phyloP scores from a whole-genome alignment of 176 grass and related monocot species.

The Echinochloa phyllopogon region DNA sequence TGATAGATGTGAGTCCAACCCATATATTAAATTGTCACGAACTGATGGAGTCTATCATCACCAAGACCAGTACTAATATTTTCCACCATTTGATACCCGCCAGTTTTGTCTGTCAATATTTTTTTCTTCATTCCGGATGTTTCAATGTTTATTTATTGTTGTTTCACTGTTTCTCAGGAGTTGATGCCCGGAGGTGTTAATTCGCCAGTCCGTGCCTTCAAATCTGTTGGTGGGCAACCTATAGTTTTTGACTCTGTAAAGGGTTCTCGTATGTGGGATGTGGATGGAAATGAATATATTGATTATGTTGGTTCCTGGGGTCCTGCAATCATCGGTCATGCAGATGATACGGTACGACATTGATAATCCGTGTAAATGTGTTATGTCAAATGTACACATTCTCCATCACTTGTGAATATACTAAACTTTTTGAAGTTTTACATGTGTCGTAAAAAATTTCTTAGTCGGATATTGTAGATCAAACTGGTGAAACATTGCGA shows the following conservation, averaged over 20 bases:
- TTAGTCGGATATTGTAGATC: conserved; percentile 9
- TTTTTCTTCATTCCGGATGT: not conserved
- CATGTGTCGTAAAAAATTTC: not conserved
- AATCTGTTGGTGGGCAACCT: conserved; percentile 92
- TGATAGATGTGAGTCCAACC: not conserved
- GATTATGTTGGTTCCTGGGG: conserved; percentile 99
- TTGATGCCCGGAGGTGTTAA: conserved; percentile 98
- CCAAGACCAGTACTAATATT: not conserved
- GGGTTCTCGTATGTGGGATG: conserved; percentile 96
- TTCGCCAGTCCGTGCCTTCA: conserved; percentile 98
- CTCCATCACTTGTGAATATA: not conserved
- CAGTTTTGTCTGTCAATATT: not conserved
- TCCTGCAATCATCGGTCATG: conserved; percentile 96
- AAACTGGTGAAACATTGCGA: not conserved
- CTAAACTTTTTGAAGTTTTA: not conserved
- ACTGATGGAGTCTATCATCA: not conserved
- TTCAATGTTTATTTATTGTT: conserved; percentile 26
- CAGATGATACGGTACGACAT: conserved; percentile 74
- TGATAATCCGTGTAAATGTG: not conserved
- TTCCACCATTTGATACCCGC: not conserved
- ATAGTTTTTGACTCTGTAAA: conserved; percentile 98
- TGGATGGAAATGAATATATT: conserved; percentile 96
- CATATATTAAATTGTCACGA: conserved; percentile 17
- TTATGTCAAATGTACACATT: not conserved
- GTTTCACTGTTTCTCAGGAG: conserved; percentile 58